Evolutionary conservation across 805 yeast genomes (phyloP).

Genomic region (Kluyveromyces dobzhanskii): DNA sequence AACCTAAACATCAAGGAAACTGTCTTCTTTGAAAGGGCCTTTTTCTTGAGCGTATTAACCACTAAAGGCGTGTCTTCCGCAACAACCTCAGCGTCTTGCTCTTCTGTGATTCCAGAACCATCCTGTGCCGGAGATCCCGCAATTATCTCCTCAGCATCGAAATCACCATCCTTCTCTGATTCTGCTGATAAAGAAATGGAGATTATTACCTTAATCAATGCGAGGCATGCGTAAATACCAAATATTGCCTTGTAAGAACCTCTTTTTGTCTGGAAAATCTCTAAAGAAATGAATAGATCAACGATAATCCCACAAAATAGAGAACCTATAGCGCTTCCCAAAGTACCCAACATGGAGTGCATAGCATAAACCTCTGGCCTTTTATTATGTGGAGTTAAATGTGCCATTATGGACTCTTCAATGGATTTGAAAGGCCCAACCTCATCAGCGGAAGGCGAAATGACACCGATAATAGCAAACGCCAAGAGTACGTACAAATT

Average conservation of each 20-base stretch:
- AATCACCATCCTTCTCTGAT: constrained; percentile 39
- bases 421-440: constrained; percentile 85
- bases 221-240: constrained; percentile 44
- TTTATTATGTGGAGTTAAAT: constrained; percentile 54
- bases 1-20: constrained; percentile 38
- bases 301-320: constrained; percentile 52
- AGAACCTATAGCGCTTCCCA: constrained; percentile 71
- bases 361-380: constrained; percentile 71
- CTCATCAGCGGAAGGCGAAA: constrained; percentile 84
- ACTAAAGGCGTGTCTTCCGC: constrained; percentile 23
- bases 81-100: constrained; percentile 12
- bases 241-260: constrained; percentile 52
- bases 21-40: constrained; percentile 33
- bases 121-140: constrained; percentile 6
- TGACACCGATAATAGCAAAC: constrained; percentile 79
- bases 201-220: constrained; percentile 41
- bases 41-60: constrained; percentile 6
- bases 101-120: neutral
- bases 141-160: constrained; percentile 1
- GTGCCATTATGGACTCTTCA: constrained; percentile 78
- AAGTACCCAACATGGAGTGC: constrained; percentile 59
- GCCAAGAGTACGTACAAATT: constrained; percentile 46
- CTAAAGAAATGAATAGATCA: constrained; percentile 34
- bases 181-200: constrained; percentile 43
- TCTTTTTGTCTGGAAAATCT: constrained; percentile 29